Evolutionary conservation across 768 basidiomycete genomes (phyloP), one percentile per base, ranked within the genome.

Genomic region (Boletus coccyginus): DNA sequence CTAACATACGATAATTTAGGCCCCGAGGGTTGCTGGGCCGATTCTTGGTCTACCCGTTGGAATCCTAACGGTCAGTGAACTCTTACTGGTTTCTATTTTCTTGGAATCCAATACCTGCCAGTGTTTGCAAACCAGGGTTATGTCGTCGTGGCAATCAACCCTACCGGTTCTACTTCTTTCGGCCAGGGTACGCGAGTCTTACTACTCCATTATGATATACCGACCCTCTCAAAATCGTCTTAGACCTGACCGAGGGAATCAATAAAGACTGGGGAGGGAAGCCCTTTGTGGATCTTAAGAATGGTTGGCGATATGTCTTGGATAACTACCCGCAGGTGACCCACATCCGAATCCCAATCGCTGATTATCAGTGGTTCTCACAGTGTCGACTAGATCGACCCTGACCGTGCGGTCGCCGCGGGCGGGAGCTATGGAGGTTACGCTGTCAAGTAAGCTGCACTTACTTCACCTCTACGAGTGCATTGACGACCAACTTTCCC

Each of bases 141-240:
- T 72, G 86, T 96, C 63, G 82, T 85, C 12, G 79, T 97, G 40
- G 79, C 87, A 32, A 87, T 97, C 63, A 98, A 98, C 68, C 96
- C 96, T 3, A 96, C 94, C 0, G 96, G 96, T 10, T 91, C 88
- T 31, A 98, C 96, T 5, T 87, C 91, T 0, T 97, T 94, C 62
- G 94, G 94, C 5, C 94, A 96, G 81, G 78, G 90, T 86, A 64
- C 33, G 57, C 40, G 32, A 12, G 33, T 39, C 7, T 39, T 41
- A 12, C 21, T 35, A 5, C 38, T 12, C 29, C 35, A 61, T 27
- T 42, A 43, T 46, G 19, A 27, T 39, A 29, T 21, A 27, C n/a
- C 41, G 32, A 55, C 33, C 42, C 27, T 36, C 46, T 55, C 16
- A 54, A 36, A 29, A 41, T 32, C 9, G 1, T 31, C 42, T 16